Conservation (phyloP, 73 alveolate species). For the Effrenium voratum region DNA sequence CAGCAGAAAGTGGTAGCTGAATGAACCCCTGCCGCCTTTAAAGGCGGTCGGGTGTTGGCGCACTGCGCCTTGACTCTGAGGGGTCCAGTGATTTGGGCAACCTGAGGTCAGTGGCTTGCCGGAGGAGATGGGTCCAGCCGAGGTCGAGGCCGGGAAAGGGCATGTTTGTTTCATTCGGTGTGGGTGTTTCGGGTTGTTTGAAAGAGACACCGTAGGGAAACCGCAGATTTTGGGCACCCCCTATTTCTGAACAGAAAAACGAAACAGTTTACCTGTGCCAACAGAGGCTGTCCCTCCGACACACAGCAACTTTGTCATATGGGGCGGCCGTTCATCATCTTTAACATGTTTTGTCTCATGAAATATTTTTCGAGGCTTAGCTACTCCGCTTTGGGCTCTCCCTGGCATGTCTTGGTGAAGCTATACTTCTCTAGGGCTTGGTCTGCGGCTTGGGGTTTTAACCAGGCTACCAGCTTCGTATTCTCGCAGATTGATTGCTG, state of each 20-base stretch:
- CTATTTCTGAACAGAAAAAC: too few relatives aligned
- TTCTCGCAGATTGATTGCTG: too few relatives aligned
- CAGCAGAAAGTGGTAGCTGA: neutral
- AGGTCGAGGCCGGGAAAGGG: slow-evolving; percentile 9
- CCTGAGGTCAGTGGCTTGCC: slow-evolving; percentile 51
- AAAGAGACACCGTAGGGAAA: neutral
- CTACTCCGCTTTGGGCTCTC: too few relatives aligned
- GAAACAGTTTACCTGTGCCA: neutral
- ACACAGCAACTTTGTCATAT: too few relatives aligned
- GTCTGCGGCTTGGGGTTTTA: too few relatives aligned
- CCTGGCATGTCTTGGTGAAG: too few relatives aligned
- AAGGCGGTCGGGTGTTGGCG: neutral
- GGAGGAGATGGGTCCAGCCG: slow-evolving; percentile 23
- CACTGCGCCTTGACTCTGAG: neutral
- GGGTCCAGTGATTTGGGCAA: neutral
- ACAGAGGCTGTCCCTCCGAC: too few relatives aligned
- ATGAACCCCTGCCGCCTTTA: neutral
- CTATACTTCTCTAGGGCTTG: too few relatives aligned
- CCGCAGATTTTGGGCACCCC: neutral
- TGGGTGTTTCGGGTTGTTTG: neutral
- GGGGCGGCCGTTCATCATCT: too few relatives aligned
- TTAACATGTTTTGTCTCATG: too few relatives aligned
- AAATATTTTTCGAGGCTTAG: too few relatives aligned
- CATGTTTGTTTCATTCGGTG: neutral
- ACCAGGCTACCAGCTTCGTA: too few relatives aligned